These are phyloP conservation scores for Arthrobotrys pseudoclavata DNA, from an alignment of 2,329 filamentous ascomycete species.

Conservation along the genomic window DNA sequence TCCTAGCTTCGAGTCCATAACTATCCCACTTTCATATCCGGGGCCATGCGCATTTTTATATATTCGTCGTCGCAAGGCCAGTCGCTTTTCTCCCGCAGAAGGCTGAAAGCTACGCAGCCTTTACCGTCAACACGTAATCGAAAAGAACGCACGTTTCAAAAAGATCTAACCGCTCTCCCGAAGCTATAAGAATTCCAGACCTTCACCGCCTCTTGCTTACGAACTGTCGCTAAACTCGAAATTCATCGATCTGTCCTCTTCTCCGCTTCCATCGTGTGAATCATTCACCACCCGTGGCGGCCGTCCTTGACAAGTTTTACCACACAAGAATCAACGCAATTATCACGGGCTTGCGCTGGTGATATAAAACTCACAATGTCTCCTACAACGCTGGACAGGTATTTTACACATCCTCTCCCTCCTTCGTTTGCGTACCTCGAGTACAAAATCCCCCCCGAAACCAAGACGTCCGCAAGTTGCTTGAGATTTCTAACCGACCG, in stretches of 20 bases:
- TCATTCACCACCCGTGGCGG: conserved; percentile 6
- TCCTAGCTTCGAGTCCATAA: no score
- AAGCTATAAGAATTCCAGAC: conserved; percentile 18
- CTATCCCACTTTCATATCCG: no score
- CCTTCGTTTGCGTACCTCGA: no score
- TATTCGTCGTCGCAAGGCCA: conserved; percentile 2
- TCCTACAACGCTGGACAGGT: conserved; percentile 27
- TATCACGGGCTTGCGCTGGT: not conserved
- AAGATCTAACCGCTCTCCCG: conserved; percentile 1
- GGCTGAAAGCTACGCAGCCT: conserved; percentile 27
- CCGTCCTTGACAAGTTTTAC: not conserved
- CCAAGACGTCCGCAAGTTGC: no score
- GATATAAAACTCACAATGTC: conserved; percentile 34
- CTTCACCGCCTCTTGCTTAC: not conserved
- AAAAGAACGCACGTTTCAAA: conserved; percentile 17
- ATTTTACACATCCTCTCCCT: not conserved
- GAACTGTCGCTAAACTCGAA: not conserved
- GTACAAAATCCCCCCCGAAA: no score
- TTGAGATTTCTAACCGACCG: no score
- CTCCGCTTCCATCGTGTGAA: conserved; percentile 4
- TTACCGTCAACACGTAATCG: conserved; percentile 34
- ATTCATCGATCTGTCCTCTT: conserved; percentile 37
- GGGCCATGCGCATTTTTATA: not conserved
- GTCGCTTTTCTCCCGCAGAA: not conserved
- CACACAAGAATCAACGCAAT: conserved; percentile 19